These are phyloP conservation scores for Lojkania enalia DNA, from an alignment of 2,329 filamentous ascomycete species.

Conservation along the genomic window DNA sequence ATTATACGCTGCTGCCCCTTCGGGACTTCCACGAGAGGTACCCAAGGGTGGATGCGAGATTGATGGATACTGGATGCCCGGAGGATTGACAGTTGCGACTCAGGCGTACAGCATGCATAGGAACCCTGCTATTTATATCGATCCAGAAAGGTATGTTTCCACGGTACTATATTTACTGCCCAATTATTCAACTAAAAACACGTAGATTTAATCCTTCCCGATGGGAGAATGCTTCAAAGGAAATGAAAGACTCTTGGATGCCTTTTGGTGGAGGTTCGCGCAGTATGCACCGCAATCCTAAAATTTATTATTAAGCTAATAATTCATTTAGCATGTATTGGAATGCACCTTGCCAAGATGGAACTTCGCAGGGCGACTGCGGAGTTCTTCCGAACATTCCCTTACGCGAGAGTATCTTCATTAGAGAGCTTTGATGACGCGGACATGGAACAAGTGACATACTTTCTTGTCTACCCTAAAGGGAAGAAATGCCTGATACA, in stretches of 20 bases:
- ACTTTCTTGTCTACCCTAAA: conserved; percentile 18
- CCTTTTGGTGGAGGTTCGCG: conserved; percentile 13
- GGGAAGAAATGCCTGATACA: conserved; percentile 16
- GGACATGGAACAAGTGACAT: conserved; percentile 17
- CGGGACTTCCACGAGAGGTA: conserved; percentile 10
- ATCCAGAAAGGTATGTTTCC: conserved; percentile 12
- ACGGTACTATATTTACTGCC: too few species aligned
- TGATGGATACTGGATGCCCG: conserved; percentile 16
- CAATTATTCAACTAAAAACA: neutral
- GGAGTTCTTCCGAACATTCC: conserved; percentile 20
- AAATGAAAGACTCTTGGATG: conserved; percentile 16
- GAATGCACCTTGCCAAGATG: conserved; percentile 23
- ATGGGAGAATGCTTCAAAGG: conserved; percentile 15
- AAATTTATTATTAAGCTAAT: neutral
- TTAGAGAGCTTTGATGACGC: conserved; percentile 15
- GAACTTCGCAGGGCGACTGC: conserved; percentile 18
- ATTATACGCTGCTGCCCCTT: conserved; percentile 41
- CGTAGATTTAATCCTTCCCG: conserved; percentile 14
- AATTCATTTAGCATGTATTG: conserved; percentile 16
- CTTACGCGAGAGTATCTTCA: conserved; percentile 15
- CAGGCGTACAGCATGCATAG: conserved; percentile 21
- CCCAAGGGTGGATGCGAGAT: conserved; percentile 11
- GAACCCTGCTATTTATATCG: conserved; percentile 10
- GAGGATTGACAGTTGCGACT: conserved; percentile 10
- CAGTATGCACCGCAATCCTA: conserved; percentile 1